Conservation (phyloP, 2,329 filamentous ascomycete genomes). For the Ophiostoma tasmaniense region DNA sequence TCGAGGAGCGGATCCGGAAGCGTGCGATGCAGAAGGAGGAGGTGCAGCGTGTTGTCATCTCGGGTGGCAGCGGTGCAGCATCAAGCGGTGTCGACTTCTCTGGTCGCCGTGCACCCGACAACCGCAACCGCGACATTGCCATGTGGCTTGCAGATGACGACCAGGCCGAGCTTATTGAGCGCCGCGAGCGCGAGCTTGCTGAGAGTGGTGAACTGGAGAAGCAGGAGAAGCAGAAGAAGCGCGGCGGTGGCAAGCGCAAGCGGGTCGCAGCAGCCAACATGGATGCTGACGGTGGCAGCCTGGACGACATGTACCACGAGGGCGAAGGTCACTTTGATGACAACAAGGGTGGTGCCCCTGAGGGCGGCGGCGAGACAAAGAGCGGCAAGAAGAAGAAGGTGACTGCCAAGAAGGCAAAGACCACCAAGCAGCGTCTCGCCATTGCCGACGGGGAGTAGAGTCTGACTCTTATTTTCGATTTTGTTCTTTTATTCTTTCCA, state of each 20-base stretch:
- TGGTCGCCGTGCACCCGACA: conserved; percentile 76
- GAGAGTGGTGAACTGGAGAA: conserved; percentile 62
- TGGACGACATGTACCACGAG: conserved; percentile 99
- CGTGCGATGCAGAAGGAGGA: conserved; percentile 97
- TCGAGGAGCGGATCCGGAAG: conserved; percentile 96
- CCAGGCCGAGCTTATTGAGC: conserved; percentile 87
- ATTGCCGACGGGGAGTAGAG: conserved; percentile 53
- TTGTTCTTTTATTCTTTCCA: neutral
- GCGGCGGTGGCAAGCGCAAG: conserved; percentile 47
- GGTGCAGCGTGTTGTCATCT: conserved; percentile 93
- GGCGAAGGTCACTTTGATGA: conserved; percentile 99
- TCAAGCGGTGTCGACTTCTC: conserved; percentile 77
- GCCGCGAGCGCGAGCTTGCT: conserved; percentile 78
- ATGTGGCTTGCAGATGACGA: conserved; percentile 99
- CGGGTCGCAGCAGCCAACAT: conserved; percentile 26
- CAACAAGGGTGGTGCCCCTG: conserved; percentile 69
- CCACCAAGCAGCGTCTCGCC: conserved; percentile 58
- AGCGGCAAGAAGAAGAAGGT: conserved; percentile 48
- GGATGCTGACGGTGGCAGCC: conserved; percentile 40
- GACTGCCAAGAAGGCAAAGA: conserved; percentile 56
- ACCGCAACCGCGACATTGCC: conserved; percentile 93
- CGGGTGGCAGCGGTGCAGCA: conserved; percentile 54
- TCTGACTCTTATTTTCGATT: neutral
- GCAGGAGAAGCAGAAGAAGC: conserved; percentile 56
- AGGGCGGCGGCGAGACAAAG: conserved; percentile 47